These are phyloP conservation scores for Typha latifolia DNA, from an alignment of 176 grass and related monocot species.

Conservation along the genomic window DNA sequence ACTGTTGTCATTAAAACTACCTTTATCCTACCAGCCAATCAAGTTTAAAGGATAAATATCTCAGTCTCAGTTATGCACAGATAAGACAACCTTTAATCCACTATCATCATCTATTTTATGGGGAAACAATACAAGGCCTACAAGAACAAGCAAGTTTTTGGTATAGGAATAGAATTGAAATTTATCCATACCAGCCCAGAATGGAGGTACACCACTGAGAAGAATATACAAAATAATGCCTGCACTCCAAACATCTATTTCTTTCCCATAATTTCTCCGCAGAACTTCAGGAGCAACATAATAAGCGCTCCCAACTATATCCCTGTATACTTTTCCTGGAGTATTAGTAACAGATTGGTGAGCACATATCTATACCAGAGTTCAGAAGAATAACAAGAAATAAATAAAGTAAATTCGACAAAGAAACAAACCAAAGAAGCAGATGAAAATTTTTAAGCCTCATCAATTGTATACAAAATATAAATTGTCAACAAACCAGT, in stretches of 20 bases:
- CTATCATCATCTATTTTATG: too few relatives aligned
- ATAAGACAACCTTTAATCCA: too few relatives aligned
- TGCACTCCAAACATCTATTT: conserved; percentile 91
- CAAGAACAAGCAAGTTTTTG: neutral
- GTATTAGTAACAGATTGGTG: conserved; percentile 10
- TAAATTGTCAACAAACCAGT: too few relatives aligned
- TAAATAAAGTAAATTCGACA: too few relatives aligned
- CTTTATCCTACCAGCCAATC: too few relatives aligned
- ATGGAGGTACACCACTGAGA: conserved; percentile 94
- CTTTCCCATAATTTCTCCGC: conserved; percentile 71
- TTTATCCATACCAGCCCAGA: conserved; percentile 70
- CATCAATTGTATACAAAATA: too few relatives aligned
- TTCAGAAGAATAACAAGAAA: neutral
- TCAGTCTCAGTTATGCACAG: too few relatives aligned
- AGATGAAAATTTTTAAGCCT: too few relatives aligned
- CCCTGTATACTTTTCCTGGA: conserved; percentile 81
- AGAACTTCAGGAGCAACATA: conserved; percentile 93
- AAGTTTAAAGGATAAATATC: too few relatives aligned
- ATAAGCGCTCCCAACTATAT: conserved; percentile 94
- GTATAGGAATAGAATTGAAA: neutral
- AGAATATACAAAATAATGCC: conserved; percentile 98
- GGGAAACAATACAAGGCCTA: neutral
- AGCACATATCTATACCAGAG: neutral
- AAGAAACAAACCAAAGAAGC: too few relatives aligned
- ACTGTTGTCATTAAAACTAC: too few relatives aligned